Base-by-base conservation (phyloP, 2,329 filamentous ascomycete genomes). In the Nemania abortiva region DNA sequence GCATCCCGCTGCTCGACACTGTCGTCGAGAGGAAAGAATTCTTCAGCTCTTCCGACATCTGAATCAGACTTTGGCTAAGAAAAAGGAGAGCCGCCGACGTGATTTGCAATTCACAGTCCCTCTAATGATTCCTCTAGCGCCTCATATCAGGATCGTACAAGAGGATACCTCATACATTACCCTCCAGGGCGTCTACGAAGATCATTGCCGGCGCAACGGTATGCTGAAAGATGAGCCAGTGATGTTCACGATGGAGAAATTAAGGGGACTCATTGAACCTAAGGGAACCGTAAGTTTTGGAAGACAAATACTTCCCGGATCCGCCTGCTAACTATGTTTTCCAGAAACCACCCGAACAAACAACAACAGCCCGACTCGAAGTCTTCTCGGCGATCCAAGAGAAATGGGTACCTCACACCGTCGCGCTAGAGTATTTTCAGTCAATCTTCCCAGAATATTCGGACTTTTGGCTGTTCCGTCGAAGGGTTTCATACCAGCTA, bases 381-480 rank as follows among this genome's bases (percentile, higher is more conserved):
- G 95, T 97, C n/a, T 93, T 97, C 79, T 92, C 91, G 52, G 93
- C 95, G 1, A 97, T 99, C 73, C 95, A 98, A 81, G 92, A 97
- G 79, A 95, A 95, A 79, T 97, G 92, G 88, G 95, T 98, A 65
- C 92, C 94, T 6, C 90, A 91, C 68, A 94, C 89, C 2, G 85
- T 98, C 68, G 91, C 92, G 24, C 87, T 97, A 63, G 90, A 97
- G 73, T 98, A 95, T 84, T 98, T 98, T 88, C 92, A 95, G 78
- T 86, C 88, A 73, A 92, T 90, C 5, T 98, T 96, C 82, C 92
- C 94, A 34, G 91, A 93, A 71, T 99, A 93, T 81, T 89, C 92
- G 54, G 95, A 98, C 76, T 98, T 98, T 85, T 99, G 95, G 94
- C 88, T 99, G 66, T 99, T 99, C 93, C 92, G 96, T 68, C 91